These are phyloP conservation scores for Spergularia azorica DNA, from an alignment of 179 eudicot species.

Conservation along the genomic window DNA sequence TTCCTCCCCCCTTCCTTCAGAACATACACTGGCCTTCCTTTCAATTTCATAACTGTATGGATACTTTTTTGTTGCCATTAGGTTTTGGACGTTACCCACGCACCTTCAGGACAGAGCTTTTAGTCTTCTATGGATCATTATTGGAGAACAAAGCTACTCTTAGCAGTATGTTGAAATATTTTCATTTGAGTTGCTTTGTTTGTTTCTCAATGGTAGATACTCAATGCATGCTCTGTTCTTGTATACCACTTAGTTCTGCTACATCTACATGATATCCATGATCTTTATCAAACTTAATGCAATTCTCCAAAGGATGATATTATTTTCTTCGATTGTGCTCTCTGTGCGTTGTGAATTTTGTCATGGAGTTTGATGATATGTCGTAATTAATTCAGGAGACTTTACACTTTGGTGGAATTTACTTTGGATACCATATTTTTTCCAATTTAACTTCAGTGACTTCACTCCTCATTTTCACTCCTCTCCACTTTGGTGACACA, in stretches of 20 bases:
- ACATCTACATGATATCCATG: neutral
- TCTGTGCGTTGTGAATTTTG: neutral
- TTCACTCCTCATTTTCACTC: neutral
- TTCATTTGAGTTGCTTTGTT: neutral
- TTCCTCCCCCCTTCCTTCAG: neutral
- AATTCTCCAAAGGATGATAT: neutral
- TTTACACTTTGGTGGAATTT: neutral
- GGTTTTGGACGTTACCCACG: constrained; percentile 12
- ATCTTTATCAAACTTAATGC: neutral
- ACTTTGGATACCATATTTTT: neutral
- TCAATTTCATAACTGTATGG: neutral
- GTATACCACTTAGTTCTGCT: neutral
- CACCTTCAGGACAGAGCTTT: constrained; percentile 3
- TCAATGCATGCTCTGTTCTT: neutral
- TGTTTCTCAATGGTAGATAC: neutral
- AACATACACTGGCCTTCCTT: neutral
- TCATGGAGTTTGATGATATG: neutral
- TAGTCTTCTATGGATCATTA: neutral
- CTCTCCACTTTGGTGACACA: too few relatives aligned
- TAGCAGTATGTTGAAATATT: constrained; percentile 18
- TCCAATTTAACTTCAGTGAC: too few relatives aligned
- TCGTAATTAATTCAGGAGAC: neutral
- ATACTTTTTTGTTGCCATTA: neutral
- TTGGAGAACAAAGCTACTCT: constrained; percentile 3
- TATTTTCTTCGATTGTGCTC: neutral